Conservation (phyloP, 2,329 filamentous ascomycete genomes). For the Xylariaceae sp. region DNA sequence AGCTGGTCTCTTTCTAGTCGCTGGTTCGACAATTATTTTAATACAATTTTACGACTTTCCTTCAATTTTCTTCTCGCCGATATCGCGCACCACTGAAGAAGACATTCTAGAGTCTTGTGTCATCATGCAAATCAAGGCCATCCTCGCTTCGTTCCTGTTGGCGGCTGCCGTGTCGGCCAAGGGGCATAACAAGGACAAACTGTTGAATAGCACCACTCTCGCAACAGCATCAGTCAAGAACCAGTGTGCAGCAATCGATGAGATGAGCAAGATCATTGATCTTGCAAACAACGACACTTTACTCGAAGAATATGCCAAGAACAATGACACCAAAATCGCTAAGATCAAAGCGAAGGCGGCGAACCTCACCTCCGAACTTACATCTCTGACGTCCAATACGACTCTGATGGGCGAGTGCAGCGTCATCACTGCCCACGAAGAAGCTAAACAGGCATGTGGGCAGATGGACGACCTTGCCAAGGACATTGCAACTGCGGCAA, state of each 20-base stretch:
- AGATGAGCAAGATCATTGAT: slow-evolving; percentile 30
- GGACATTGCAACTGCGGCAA: slow-evolving; percentile 25
- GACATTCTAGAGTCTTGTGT: neutral
- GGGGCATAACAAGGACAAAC: slow-evolving; percentile 27
- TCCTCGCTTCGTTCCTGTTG: slow-evolving; percentile 14
- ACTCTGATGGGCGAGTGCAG: slow-evolving; percentile 36
- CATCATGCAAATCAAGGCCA: slow-evolving; percentile 18
- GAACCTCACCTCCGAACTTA: slow-evolving; percentile 28
- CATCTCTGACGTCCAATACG: slow-evolving; percentile 33
- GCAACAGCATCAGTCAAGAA: slow-evolving; percentile 15
- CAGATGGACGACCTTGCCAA: slow-evolving; percentile 29
- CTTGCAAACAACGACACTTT: slow-evolving; percentile 37
- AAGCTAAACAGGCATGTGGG: slow-evolving; percentile 29
- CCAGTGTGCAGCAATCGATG: slow-evolving; percentile 34
- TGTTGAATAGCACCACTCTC: slow-evolving; percentile 20
- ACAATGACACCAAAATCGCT: slow-evolving; percentile 36
- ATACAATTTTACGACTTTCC: neutral
- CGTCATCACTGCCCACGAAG: slow-evolving; percentile 31
- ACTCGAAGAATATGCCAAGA: slow-evolving; percentile 32
- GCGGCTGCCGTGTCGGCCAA: slow-evolving; percentile 25
- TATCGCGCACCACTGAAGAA: neutral
- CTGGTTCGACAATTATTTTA: slow-evolving; percentile 10
- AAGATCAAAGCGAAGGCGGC: slow-evolving; percentile 38
- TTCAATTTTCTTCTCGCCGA: neutral
- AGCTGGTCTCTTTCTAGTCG: slow-evolving; percentile 7